phyloP scores from a whole-genome alignment of 192 early-diverging fungal species.

The Coemansia sp. region DNA sequence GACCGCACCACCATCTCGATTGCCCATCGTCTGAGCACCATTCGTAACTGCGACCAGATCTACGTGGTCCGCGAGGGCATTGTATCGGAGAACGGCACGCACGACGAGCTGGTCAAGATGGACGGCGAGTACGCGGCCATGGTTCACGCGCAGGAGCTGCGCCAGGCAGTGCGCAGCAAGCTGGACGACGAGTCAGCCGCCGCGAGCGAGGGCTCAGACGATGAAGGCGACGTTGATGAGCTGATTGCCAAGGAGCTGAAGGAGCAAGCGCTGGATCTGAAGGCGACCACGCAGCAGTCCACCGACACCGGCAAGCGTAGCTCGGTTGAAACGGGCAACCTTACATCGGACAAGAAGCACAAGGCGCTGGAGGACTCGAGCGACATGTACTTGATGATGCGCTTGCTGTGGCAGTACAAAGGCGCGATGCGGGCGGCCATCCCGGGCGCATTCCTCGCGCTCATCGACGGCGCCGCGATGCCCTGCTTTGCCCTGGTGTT shows the following conservation, averaged over 20 bases:
- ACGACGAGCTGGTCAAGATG: constrained; percentile 67
- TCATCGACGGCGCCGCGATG: constrained; percentile 66
- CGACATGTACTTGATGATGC: constrained; percentile 30
- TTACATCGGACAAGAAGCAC: not conserved
- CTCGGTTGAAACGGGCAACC: not conserved
- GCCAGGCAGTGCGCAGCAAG: constrained; percentile 60
- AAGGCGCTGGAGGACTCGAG: constrained; percentile 23
- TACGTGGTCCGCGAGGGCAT: constrained; percentile 76
- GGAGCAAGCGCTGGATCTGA: constrained; percentile 41
- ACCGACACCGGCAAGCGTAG: constrained; percentile 11
- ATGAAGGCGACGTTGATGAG: constrained; percentile 46
- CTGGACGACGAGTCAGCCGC: constrained; percentile 52
- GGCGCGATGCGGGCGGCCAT: constrained; percentile 30
- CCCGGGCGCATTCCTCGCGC: constrained; percentile 29
- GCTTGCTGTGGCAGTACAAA: constrained; percentile 26
- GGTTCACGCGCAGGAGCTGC: constrained; percentile 77
- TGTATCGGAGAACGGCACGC: constrained; percentile 74
- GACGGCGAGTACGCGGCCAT: constrained; percentile 56
- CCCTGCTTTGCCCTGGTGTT: constrained; percentile 80
- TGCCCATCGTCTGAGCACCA: constrained; percentile 90
- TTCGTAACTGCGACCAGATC: constrained; percentile 84
- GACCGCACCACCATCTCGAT: constrained; percentile 88
- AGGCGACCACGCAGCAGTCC: constrained; percentile 36
- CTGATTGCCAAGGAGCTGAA: constrained; percentile 43
- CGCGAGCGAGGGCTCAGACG: constrained; percentile 54